Evolutionary conservation across 2,329 filamentous ascomycete genomes (phyloP).

Genomic region (Claviceps purpurea): DNA sequence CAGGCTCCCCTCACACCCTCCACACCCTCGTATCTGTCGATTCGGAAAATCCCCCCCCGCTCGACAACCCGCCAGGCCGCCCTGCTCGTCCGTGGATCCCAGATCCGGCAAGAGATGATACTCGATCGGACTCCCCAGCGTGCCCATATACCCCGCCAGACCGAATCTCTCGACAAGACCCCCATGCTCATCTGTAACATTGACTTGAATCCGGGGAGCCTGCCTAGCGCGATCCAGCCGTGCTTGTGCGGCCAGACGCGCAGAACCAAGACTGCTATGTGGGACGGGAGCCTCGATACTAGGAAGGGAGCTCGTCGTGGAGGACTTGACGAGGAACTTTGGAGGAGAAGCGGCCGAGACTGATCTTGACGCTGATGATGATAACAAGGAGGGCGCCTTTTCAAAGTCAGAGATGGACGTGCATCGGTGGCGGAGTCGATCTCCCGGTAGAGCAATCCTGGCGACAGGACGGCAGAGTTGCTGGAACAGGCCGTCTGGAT

Average conservation of each 20-base stretch:
- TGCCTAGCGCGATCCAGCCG: slow-evolving; percentile 46
- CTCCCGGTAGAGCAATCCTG: slow-evolving; percentile 35
- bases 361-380: not conserved
- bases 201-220: slow-evolving; percentile 42
- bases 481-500: slow-evolving; percentile 58
- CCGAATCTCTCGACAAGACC: slow-evolving; percentile 36
- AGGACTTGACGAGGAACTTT: slow-evolving; percentile 20
- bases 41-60: no score
- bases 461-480: slow-evolving; percentile 50
- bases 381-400: slow-evolving; percentile 8
- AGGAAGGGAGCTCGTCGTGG: slow-evolving; percentile 21
- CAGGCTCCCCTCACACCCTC: slow-evolving; percentile 20
- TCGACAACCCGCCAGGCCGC: slow-evolving; percentile 38
- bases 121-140: slow-evolving; percentile 40
- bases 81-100: slow-evolving; percentile 41
- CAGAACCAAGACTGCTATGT: slow-evolving; percentile 32
- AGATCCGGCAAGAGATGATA: slow-evolving; percentile 48
- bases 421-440: slow-evolving; percentile 27
- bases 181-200: slow-evolving; percentile 41
- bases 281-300: slow-evolving; percentile 11
- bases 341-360: slow-evolving; percentile 7
- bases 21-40: slow-evolving; percentile 20
- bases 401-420: slow-evolving; percentile 7
- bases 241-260: slow-evolving; percentile 51
- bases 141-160: slow-evolving; percentile 50